Evolutionary conservation across 2,329 filamentous ascomycete species (phyloP), one percentile per base, ranked within the genome.

Genomic region (Arthrocladium fulminans): DNA sequence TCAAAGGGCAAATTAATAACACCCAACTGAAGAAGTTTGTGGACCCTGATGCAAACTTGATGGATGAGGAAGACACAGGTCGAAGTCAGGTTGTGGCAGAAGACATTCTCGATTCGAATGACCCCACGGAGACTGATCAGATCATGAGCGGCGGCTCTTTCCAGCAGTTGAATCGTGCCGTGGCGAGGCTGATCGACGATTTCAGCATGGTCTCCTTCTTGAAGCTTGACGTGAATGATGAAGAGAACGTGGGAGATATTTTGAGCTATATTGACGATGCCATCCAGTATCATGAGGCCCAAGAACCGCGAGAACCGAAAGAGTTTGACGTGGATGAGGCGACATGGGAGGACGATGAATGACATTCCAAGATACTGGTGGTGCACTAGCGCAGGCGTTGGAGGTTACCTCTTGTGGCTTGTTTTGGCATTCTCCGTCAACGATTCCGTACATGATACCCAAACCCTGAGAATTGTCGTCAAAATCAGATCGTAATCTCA

Each of bases 151-250:
- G 90, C 2, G 75, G 79, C 1, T 86, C 86, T 15, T 97, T 95
- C 67, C 79, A 86, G 52, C 77, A 80, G 59, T 71, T 97, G 56
- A 96, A 96, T 64, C 79, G 80, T 52, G 90, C 90, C 0, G 90
- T 98, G 3, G 92, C 86, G 1, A 80, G 86, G 46, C 72, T 98
- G 55, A 95, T 98, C 56, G 92, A 97, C 65, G 92, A 88, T 66
- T 98, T 96, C 69, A 94, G 88, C 70, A 94, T 98, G 87, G 87
- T 98, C 10, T 94, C 86, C 41, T 98, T 95, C 63, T 73, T 96
- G 49, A 87, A 89, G 69, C 73, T 97, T 38, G 86, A 97, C 62
- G 84, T 83, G 23, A 85, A 92, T 56, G 83, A 94, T 60, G 90
- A 97, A 68, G 88, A 97, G 60, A 97, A 90, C 61, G 82, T 97